Evolutionary conservation across 768 basidiomycete species (phyloP), one percentile per base, ranked within the genome.

Genomic region (Exsudoporus frostii): DNA sequence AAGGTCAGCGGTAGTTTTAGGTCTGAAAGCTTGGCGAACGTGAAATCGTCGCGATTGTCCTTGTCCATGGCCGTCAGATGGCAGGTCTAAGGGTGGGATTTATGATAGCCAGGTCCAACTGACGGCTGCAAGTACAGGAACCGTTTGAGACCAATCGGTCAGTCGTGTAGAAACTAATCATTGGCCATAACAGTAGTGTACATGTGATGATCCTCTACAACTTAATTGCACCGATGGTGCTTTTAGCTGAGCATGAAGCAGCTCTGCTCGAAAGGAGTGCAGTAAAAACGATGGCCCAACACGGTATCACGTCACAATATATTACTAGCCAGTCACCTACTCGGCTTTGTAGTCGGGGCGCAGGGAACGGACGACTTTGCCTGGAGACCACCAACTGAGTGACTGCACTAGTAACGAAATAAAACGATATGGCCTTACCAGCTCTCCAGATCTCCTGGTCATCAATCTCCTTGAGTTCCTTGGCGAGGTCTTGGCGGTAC

Each of bases 381-480:
- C 87, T 81, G 37, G 17, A 46, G 2, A 41, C 34, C 22, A 24
- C 27, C 20, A 25, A 19, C 0, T 66, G 20, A 66, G 56, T n/a
- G 4, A 50, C 27, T 34, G 45, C 22, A 53, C 11, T 4, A 24
- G n/a, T 59, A n/a, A 22, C 6, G n/a, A 7, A 7, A 15, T 24
- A 20, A 46, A 25, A 42, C 4, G 7, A 61, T 13, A 37, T 41
- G 20, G 14, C 72, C 81, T 55, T 68, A 83, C 87, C 94, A 58
- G 96, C 95, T 55, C 92, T 79, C 96, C 96, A 98, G 72, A 98
- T 98, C 79, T 98, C 96, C 75, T 98, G 96, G 74, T 92, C 85
- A 75, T 98, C 86, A 66, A 99, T 98, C 72, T 90, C 92, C 67
- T 83, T 86, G 54, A 96, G 81, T 75, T 98, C 96, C 77, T 83